These are phyloP conservation scores for Dipteronia dyeriana DNA, from an alignment of 345 rosid species.

Conservation along the genomic window DNA sequence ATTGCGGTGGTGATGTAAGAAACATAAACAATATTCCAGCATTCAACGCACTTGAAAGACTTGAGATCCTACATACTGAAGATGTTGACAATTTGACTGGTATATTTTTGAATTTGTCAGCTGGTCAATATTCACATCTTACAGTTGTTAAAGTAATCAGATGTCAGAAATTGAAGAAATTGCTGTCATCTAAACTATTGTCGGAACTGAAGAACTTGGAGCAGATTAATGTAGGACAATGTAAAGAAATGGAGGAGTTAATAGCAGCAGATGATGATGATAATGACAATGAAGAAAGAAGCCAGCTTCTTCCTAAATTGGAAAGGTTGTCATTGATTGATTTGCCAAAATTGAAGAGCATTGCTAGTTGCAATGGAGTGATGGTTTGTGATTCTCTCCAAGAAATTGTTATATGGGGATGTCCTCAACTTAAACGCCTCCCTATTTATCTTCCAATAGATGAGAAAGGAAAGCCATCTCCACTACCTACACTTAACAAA, in stretches of 20 bases:
- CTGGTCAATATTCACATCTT: neutral
- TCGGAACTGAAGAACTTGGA: neutral
- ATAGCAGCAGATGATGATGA: neutral
- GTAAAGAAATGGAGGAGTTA: neutral
- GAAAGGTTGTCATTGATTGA: neutral
- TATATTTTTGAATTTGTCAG: neutral
- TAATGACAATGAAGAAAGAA: neutral
- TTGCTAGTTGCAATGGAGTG: neutral
- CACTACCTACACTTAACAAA: neutral
- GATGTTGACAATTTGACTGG: neutral
- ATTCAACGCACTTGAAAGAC: neutral
- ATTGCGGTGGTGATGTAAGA: neutral
- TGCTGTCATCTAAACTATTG: neutral
- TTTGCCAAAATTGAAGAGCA: neutral
- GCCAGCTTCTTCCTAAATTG: neutral
- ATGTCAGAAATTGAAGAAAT: neutral
- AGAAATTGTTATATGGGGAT: neutral
- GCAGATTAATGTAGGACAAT: neutral
- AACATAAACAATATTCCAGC: neutral
- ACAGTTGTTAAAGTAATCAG: neutral
- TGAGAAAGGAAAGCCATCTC: neutral
- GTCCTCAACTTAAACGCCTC: neutral
- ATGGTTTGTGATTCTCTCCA: conserved; percentile 11
- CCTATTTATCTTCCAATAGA: neutral
- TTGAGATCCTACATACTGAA: neutral